Conservation (phyloP, 495 filamentous ascomycete genomes). For the Hypoxylon subgilvum region DNA sequence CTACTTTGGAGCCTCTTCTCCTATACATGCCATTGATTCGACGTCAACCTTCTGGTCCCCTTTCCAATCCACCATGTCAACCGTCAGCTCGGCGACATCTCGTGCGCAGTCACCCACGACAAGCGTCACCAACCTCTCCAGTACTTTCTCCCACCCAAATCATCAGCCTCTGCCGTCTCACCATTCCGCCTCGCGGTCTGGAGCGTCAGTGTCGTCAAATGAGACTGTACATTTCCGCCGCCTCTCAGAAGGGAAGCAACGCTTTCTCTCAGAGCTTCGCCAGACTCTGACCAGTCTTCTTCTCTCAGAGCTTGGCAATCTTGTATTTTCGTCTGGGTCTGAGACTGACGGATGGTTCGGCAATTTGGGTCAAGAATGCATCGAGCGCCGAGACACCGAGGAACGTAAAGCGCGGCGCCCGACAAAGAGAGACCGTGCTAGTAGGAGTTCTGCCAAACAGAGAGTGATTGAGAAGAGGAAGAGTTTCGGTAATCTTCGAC, state of each 20-base stretch:
- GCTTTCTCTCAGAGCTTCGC: constrained; percentile 77
- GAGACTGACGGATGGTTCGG: constrained; percentile 95
- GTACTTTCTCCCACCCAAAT: constrained; percentile 52
- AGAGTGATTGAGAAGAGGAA: constrained; percentile 65
- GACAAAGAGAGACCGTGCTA: constrained; percentile 43
- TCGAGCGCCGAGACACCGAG: constrained; percentile 74
- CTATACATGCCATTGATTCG: constrained; percentile 76
- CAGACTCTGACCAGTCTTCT: constrained; percentile 83
- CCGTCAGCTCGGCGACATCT: constrained; percentile 62
- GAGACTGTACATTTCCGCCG: constrained; percentile 65
- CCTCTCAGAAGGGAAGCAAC: constrained; percentile 57
- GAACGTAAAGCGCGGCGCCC: constrained; percentile 52
- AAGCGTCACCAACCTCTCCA: constrained; percentile 56
- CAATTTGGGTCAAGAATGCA: constrained; percentile 74
- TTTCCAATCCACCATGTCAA: constrained; percentile 68
- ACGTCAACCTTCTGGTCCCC: constrained; percentile 88
- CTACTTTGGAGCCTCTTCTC: constrained; percentile 69
- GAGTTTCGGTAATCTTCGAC: constrained; percentile 58
- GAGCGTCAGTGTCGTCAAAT: constrained; percentile 63
- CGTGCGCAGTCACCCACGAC: constrained; percentile 63
- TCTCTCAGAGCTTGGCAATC: constrained; percentile 85
- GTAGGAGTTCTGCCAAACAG: constrained; percentile 56
- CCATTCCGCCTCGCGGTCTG: constrained; percentile 52
- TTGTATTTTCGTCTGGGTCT: constrained; percentile 82
- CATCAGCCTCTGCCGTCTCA: constrained; percentile 49